Evolutionary conservation across 257 asterid species (phyloP).

Genomic region (Nicotiana tomentosiformis): DNA sequence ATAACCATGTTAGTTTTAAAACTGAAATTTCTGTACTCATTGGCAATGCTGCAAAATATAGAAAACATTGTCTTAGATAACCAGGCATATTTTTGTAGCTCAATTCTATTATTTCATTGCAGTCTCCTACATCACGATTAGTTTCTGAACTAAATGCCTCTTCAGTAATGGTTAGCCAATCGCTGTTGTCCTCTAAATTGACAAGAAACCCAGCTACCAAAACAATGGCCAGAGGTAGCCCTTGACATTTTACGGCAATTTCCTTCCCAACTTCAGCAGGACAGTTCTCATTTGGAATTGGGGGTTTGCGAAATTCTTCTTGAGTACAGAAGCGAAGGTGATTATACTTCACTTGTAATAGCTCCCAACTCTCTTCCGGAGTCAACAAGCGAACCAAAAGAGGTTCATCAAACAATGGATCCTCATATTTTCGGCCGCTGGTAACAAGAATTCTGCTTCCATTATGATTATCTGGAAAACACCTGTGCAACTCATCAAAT

Average conservation of each 20-base stretch:
- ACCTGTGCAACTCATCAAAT: not conserved
- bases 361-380: conserved; percentile 16
- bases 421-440: conserved; percentile 1
- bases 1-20: conserved; percentile 3
- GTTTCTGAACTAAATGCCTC: not conserved
- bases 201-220: conserved; percentile 1
- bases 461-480: conserved; percentile 15
- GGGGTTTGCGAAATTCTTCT: not conserved
- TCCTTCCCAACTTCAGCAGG: conserved; percentile 6
- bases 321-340: not conserved
- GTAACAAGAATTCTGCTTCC: conserved; percentile 29
- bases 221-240: conserved; percentile 21
- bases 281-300: not conserved
- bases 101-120: not conserved
- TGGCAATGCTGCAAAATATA: conserved; percentile 7
- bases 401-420: not conserved
- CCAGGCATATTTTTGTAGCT: conserved; percentile 24
- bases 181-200: not conserved
- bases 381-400: conserved; percentile 3
- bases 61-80: conserved; percentile 18
- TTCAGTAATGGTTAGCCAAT: not conserved
- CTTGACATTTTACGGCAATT: conserved; percentile 21
- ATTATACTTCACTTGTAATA: conserved; percentile 7
- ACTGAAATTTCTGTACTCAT: not conserved
- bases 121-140: not conserved